phyloP scores from a whole-genome alignment of 192 early-diverging fungal species.

The Coemansia sp. region DNA sequence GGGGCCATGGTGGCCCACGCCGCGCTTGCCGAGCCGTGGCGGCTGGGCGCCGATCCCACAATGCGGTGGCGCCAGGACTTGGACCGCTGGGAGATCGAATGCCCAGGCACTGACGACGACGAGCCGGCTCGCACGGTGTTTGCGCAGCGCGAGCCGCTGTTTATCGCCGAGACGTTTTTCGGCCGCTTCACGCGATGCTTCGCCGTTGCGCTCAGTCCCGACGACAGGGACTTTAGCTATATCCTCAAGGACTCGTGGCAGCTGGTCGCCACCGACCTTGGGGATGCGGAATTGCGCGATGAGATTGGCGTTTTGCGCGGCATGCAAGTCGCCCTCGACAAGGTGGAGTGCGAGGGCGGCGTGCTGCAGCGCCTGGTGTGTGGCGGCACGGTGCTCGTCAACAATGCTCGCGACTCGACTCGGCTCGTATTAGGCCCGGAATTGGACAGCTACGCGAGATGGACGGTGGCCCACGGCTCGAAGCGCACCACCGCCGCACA shows the following conservation, averaged over 20 bases:
- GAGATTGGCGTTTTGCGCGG: constrained; percentile 35
- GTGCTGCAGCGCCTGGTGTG: constrained; percentile 35
- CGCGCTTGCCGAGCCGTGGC: constrained; percentile 27
- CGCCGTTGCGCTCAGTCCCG: constrained; percentile 13
- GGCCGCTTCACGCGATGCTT: constrained; percentile 48
- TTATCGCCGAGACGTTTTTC: constrained; percentile 42
- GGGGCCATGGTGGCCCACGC: constrained; percentile 5
- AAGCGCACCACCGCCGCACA: background rate
- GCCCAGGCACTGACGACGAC: constrained; percentile 11
- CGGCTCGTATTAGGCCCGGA: constrained; percentile 25
- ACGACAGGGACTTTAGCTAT: background rate
- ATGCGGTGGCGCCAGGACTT: constrained; percentile 34
- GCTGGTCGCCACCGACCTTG: constrained; percentile 14
- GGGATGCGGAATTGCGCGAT: constrained; percentile 7
- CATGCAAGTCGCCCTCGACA: constrained; percentile 29
- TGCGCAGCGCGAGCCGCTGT: constrained; percentile 26
- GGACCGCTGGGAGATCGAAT: constrained; percentile 41
- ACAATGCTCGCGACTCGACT: constrained; percentile 28
- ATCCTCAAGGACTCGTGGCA: constrained; percentile 54
- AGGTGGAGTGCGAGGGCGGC: background rate
- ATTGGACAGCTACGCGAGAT: constrained; percentile 26
- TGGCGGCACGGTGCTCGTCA: constrained; percentile 40
- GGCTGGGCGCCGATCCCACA: constrained; percentile 37
- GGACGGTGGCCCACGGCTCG: constrained; percentile 43
- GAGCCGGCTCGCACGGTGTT: constrained; percentile 12